phyloP scores from a whole-genome alignment of 306 rosid genomes.

The Lathyrus tuberosus region DNA sequence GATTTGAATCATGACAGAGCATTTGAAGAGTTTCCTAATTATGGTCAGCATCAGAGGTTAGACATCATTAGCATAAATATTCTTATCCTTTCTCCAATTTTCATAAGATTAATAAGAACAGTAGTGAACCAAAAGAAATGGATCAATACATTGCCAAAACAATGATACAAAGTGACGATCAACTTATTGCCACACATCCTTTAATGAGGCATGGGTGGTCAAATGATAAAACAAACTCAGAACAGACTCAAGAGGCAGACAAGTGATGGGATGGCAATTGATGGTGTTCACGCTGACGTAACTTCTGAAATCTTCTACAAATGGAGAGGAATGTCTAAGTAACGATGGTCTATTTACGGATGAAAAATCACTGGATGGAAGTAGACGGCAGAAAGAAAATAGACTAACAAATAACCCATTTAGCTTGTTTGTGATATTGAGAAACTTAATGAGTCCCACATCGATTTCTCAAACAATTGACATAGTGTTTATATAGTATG shows the following conservation, averaged over 20 bases:
- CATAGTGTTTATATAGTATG: too few relatives aligned
- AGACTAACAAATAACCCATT: background rate
- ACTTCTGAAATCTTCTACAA: background rate
- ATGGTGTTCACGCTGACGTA: background rate
- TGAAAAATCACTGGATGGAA: background rate
- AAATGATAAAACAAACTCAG: too few relatives aligned
- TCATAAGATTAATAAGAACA: background rate
- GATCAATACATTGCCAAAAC: slow-evolving; percentile 8
- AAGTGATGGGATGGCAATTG: background rate
- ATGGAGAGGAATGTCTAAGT: background rate
- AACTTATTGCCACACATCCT: background rate
- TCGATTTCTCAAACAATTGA: too few relatives aligned
- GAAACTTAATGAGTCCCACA: too few relatives aligned
- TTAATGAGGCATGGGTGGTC: too few relatives aligned
- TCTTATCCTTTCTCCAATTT: background rate
- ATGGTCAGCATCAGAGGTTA: background rate
- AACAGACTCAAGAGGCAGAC: background rate
- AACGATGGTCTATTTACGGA: background rate
- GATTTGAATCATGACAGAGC: background rate
- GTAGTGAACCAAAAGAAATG: background rate
- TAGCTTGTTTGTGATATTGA: too few relatives aligned
- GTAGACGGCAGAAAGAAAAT: background rate
- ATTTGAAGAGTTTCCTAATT: background rate
- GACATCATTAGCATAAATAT: background rate
- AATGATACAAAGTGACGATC: background rate